Percentiles rank a stretch among this genome's conserved stretches.
These are phyloP conservation scores for Nepenthes gracilis DNA, from an alignment of 148 eudicot species.

Conservation along the genomic window DNA sequence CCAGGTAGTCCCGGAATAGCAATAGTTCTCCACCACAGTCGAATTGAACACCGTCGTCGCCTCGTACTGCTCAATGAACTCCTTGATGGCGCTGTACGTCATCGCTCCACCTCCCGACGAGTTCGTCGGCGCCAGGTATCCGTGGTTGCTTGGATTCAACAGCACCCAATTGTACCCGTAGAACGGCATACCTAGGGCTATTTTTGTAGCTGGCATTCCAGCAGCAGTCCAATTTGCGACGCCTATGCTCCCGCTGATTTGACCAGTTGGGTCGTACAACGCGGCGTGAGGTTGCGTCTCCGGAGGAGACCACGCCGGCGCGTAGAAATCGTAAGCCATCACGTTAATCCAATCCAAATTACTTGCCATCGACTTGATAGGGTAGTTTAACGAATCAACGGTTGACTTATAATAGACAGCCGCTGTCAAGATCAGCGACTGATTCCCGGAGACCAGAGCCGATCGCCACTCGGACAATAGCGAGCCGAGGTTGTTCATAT, in stretches of 20 bases:
- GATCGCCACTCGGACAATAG: slow-evolving; percentile 44
- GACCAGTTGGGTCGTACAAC: slow-evolving; percentile 21
- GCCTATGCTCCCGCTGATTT: slow-evolving; percentile 26
- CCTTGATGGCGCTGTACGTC: slow-evolving; percentile 9
- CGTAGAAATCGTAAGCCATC: slow-evolving; percentile 34
- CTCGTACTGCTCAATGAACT: slow-evolving; percentile 15
- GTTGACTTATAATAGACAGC: slow-evolving; percentile 14
- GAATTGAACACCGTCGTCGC: slow-evolving; percentile 25
- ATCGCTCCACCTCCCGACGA: slow-evolving; percentile 18
- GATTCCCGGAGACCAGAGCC: slow-evolving; percentile 16
- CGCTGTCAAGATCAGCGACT: slow-evolving; percentile 26
- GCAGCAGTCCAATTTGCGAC: slow-evolving; percentile 24
- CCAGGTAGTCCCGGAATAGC: slow-evolving; percentile 50
- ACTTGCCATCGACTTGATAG: slow-evolving; percentile 5
- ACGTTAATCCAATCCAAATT: slow-evolving; percentile 33
- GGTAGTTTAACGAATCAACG: slow-evolving; percentile 13
- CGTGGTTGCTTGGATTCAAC: slow-evolving; percentile 21
- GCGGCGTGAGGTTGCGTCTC: slow-evolving; percentile 25
- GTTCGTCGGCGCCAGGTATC: slow-evolving; percentile 18
- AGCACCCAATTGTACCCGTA: slow-evolving; percentile 43
- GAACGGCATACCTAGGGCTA: slow-evolving; percentile 43
- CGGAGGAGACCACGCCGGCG: slow-evolving; percentile 6
- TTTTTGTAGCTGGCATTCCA: slow-evolving; percentile 17
- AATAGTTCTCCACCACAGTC: slow-evolving; percentile 28
- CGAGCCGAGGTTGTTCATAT: slow-evolving; percentile 30